Evolutionary conservation across 208 protist species (phyloP).

Genomic region (Crithidia brevicula): DNA sequence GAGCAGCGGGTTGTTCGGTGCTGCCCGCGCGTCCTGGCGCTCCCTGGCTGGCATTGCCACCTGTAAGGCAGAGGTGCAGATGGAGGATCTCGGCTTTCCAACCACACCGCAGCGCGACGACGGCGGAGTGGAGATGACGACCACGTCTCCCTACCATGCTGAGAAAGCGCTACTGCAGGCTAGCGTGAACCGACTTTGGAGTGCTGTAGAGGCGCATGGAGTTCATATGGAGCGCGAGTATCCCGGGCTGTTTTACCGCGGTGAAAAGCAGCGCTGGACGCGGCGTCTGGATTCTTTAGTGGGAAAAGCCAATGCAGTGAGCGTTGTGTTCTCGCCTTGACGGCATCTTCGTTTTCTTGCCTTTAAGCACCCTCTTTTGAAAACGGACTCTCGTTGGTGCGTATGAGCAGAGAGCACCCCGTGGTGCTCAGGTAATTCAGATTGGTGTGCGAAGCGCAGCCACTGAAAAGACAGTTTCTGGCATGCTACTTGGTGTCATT

Average conservation of each 20-base stretch:
- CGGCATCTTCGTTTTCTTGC: not conserved
- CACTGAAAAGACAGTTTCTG: too few species aligned
- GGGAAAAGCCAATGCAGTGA: constrained; percentile 60
- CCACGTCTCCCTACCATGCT: constrained; percentile 54
- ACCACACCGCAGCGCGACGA: constrained; percentile 30
- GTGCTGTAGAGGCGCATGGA: constrained; percentile 65
- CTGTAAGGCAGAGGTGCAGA: constrained; percentile 66
- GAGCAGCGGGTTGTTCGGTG: constrained; percentile 24
- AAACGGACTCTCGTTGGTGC: too few species aligned
- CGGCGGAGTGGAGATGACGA: constrained; percentile 46
- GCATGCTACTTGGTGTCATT: too few species aligned
- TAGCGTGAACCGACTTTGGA: constrained; percentile 54
- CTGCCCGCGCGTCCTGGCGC: constrained; percentile 34
- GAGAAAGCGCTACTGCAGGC: constrained; percentile 56
- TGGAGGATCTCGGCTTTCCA: constrained; percentile 31
- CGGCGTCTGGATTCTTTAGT: constrained; percentile 46
- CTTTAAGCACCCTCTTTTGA: too few species aligned
- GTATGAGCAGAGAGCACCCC: too few species aligned
- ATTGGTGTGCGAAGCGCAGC: too few species aligned
- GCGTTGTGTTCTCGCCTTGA: constrained; percentile 73
- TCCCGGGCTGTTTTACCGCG: constrained; percentile 64
- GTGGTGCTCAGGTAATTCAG: too few species aligned
- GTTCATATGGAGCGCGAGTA: constrained; percentile 68
- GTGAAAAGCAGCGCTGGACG: constrained; percentile 53
- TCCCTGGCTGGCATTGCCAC: constrained; percentile 45